phyloP scores from a whole-genome alignment of 805 yeast genomes.

The Torulaspora microellipsoides region DNA sequence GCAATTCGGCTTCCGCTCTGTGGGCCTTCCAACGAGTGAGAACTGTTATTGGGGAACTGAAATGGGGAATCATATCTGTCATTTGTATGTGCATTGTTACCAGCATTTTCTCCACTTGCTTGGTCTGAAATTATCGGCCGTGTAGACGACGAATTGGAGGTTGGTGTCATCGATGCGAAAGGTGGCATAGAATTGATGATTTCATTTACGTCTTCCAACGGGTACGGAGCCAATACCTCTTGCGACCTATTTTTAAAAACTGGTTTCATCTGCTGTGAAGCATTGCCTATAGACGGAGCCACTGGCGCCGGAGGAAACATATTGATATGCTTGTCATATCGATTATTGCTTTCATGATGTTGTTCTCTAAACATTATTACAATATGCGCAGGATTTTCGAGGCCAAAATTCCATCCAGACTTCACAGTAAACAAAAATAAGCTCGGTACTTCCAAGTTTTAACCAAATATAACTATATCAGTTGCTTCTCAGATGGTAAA shows the following conservation, averaged over 20 bases:
- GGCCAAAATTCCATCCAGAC: constrained; percentile 1
- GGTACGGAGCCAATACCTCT: constrained; percentile 18
- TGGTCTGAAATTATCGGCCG: neutral
- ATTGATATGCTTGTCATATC: constrained; percentile 23
- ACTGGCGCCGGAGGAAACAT: constrained; percentile 20
- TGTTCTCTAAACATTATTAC: constrained; percentile 13
- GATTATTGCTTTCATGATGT: constrained; percentile 9
- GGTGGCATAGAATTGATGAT: constrained; percentile 17
- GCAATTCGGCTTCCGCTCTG: neutral
- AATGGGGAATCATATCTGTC: constrained; percentile 19
- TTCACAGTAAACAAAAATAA: too few species aligned
- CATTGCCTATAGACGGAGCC: neutral
- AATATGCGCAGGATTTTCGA: too few species aligned
- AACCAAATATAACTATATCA: too few species aligned
- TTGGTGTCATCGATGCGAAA: constrained; percentile 7
- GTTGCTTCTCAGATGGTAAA: too few species aligned
- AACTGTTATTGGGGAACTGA: constrained; percentile 7
- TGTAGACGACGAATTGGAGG: neutral
- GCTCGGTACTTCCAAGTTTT: too few species aligned
- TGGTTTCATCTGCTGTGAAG: neutral
- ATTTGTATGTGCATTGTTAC: neutral
- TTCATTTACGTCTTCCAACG: constrained; percentile 19
- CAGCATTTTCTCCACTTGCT: neutral
- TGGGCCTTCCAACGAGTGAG: constrained; percentile 1
- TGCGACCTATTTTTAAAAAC: constrained; percentile 4